Evolutionary conservation across 441 rosid genomes (phyloP).

Genomic region (Eruca vesicaria): DNA sequence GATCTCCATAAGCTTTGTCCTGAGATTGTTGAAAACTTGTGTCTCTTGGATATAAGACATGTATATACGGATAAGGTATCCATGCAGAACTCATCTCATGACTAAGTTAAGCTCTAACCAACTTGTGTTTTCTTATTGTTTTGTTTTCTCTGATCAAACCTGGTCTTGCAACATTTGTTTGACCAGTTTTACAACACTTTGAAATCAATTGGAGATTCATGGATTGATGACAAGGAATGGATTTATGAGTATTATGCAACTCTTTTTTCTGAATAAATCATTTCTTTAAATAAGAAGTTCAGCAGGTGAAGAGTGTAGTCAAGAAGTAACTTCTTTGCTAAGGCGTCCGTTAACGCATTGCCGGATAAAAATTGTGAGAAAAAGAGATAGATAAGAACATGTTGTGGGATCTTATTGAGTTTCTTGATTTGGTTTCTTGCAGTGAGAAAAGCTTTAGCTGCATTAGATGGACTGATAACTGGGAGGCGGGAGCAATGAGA

Average conservation of each 20-base stretch:
- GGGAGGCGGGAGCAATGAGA: slow-evolving; percentile 47
- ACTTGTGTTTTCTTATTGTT: not conserved
- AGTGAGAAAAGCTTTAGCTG: slow-evolving; percentile 61
- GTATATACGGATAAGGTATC: slow-evolving; percentile 43
- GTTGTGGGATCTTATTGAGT: not conserved
- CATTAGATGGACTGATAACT: slow-evolving; percentile 61
- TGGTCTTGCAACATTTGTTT: slow-evolving; percentile 46
- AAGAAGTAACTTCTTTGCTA: not conserved
- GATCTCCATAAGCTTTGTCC: slow-evolving; percentile 71
- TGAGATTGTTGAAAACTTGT: slow-evolving; percentile 45
- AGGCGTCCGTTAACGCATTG: not conserved
- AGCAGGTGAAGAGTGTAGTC: not conserved
- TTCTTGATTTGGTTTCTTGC: slow-evolving; percentile 2
- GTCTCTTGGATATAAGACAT: slow-evolving; percentile 21
- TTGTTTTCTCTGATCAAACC: not conserved
- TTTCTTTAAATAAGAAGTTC: not conserved
- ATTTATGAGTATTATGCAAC: not conserved
- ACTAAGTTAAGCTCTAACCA: not conserved
- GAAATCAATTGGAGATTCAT: slow-evolving; percentile 74
- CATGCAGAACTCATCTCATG: not conserved
- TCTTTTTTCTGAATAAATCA: not conserved
- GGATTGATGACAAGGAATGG: slow-evolving; percentile 54
- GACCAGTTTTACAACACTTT: slow-evolving; percentile 50
- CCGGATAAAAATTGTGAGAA: not conserved
- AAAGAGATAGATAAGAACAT: not conserved